Evolutionary conservation across 2,329 filamentous ascomycete genomes (phyloP).

Genomic region (Emmonsiellopsis sp.): DNA sequence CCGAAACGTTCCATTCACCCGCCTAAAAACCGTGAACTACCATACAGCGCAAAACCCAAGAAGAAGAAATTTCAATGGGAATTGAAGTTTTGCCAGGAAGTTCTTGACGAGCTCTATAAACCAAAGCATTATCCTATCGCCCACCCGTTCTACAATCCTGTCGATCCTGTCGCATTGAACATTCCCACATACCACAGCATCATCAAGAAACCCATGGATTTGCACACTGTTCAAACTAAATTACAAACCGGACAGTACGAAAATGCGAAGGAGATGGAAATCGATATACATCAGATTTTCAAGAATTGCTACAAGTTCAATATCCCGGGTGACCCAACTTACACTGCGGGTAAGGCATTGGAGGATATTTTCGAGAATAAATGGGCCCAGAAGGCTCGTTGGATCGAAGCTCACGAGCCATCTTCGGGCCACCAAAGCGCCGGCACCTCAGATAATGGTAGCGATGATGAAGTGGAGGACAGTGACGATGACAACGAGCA

Average conservation of each 20-base stretch:
- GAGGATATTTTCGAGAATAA: constrained; percentile 65
- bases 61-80: constrained; percentile 84
- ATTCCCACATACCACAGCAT: constrained; percentile 89
- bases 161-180: constrained; percentile 87
- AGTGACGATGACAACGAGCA: constrained; percentile 55
- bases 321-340: constrained; percentile 63
- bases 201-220: constrained; percentile 95
- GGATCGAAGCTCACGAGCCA: constrained; percentile 66
- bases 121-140: constrained; percentile 59
- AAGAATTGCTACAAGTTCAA: constrained; percentile 93
- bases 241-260: constrained; percentile 70
- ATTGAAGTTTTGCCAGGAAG: constrained; percentile 78
- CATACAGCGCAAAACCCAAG: constrained; percentile 78
- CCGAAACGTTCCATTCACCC: constrained; percentile 92
- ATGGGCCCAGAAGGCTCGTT: constrained; percentile 70
- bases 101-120: constrained; percentile 68
- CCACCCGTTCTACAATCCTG: constrained; percentile 68
- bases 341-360: constrained; percentile 59
- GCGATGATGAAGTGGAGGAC: constrained; percentile 62
- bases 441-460: constrained; percentile 57
- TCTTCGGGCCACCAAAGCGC: constrained; percentile 56
- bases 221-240: constrained; percentile 70
- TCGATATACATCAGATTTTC: constrained; percentile 73
- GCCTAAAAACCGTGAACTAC: constrained; percentile 82
- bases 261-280: constrained; percentile 74